Evolutionary conservation across 2,329 filamentous ascomycete genomes (phyloP).

Genomic region (Massarina eburnea): DNA sequence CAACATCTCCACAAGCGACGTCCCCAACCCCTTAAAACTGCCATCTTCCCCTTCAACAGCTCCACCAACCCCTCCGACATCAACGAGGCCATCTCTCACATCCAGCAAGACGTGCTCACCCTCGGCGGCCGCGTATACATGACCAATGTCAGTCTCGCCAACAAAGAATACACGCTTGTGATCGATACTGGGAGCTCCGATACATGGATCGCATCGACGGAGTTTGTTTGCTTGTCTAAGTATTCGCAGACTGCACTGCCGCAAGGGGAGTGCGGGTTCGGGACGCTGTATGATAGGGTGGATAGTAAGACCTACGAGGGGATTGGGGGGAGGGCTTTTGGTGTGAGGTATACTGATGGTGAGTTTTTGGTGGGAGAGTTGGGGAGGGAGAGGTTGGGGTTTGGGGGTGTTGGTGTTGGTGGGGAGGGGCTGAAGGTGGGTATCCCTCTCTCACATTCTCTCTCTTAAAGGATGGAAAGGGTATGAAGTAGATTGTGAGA

Average conservation of each 20-base stretch:
- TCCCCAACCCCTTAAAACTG: not conserved
- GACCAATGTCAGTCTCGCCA: slow-evolving; percentile 24
- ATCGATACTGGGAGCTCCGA: slow-evolving; percentile 32
- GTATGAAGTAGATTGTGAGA: too few species aligned
- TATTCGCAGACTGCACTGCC: slow-evolving; percentile 3
- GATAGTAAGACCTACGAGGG: slow-evolving; percentile 4
- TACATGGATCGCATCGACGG: slow-evolving; percentile 24
- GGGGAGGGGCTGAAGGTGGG: slow-evolving; percentile 11
- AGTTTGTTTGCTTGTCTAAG: slow-evolving; percentile 18
- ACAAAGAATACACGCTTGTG: slow-evolving; percentile 21
- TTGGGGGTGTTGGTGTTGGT: slow-evolving; percentile 17
- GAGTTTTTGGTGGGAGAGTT: slow-evolving; percentile 26
- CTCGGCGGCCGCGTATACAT: slow-evolving; percentile 33
- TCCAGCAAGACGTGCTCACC: slow-evolving; percentile 23
- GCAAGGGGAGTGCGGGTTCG: slow-evolving; percentile 19
- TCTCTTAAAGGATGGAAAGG: too few species aligned
- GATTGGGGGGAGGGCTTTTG: slow-evolving; percentile 14
- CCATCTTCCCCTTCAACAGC: not conserved
- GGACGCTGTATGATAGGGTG: slow-evolving; percentile 13
- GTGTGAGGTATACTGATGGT: slow-evolving; percentile 25
- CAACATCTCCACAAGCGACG: slow-evolving; percentile 15
- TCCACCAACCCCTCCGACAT: not conserved
- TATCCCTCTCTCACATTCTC: too few species aligned
- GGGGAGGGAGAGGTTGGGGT: slow-evolving; percentile 22
- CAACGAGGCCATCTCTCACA: slow-evolving; percentile 2